Evolutionary conservation across 2,329 filamentous ascomycete genomes (phyloP), one percentile per base, ranked within the genome.

Genomic region (Monosporascus sp.): DNA sequence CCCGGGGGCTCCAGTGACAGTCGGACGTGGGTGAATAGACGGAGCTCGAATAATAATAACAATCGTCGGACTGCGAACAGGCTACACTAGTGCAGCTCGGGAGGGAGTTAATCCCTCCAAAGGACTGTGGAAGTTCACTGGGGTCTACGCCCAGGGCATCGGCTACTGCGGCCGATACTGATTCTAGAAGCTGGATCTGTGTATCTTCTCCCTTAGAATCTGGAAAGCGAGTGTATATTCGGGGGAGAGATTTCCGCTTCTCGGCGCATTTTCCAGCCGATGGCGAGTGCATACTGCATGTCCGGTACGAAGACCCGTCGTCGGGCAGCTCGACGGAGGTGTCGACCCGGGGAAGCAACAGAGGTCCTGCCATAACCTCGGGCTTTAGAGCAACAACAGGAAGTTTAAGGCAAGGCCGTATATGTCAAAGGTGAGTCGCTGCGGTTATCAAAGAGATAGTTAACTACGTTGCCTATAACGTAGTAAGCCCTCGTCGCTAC

Each of bases 61-160:
- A 17, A n/a, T 9, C 25, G 14, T 46, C 43, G 22, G 22, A 27
- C 43, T 17, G 43, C 43, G 43, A 46, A 18, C 20, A n/a, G 24
- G 18, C 14, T 25, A 15, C 14, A n/a, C 24, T 46, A 3, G 43
- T 17, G 43, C 14, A 2, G 43, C 14, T 17, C 24, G 14, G 17
- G 11, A 17, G 7, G 15, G 51, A 48, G 38, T 31, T 43, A 2
- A 48, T 36, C 8, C 44, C 31, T 15, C 60, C 49, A 50, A 60
- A 62, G 7, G 59, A 53, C 24, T 63, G 58, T 27, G 65, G 63
- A 4, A 67, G 56, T n/a, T 63, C 58, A 49, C 59, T 65, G 7
- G 60, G 54, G 35, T 63, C 61, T 37, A 68, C 54, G 3, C 64
- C 64, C 17, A 67, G 57, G 38, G 63, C 65, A 49, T 64, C 52